Evolutionary conservation across 768 basidiomycete species (phyloP).

Genomic region (Kwoniella mangroviensis): DNA sequence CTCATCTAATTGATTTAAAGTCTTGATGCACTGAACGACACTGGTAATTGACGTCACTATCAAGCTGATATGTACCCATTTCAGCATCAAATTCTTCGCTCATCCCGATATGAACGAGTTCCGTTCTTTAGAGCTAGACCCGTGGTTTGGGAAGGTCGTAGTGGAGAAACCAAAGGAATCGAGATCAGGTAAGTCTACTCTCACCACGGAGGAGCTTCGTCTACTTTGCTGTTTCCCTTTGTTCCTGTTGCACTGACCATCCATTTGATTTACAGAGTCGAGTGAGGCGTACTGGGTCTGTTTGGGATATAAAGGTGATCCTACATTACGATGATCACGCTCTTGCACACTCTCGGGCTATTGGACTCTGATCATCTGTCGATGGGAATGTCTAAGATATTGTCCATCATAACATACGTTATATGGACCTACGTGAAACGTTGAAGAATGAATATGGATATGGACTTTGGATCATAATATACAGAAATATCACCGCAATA

Average conservation of each 20-base stretch:
- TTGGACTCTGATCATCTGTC: no score
- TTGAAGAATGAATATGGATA: neutral
- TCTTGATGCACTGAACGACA: no score
- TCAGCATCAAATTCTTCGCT: slow-evolving; percentile 81
- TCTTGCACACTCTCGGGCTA: no score
- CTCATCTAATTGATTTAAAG: no score
- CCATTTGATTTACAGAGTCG: slow-evolving; percentile 61
- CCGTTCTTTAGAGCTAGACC: slow-evolving; percentile 64
- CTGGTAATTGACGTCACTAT: no score
- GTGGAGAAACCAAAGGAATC: slow-evolving; percentile 83
- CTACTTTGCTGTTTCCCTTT: no score
- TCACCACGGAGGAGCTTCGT: no score
- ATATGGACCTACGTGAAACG: neutral
- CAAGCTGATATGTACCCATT: no score
- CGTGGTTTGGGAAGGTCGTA: slow-evolving; percentile 70
- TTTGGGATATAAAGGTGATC: slow-evolving; percentile 63
- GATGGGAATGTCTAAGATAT: neutral
- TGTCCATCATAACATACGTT: neutral
- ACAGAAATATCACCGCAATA: neutral
- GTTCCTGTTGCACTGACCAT: no score
- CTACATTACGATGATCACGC: slow-evolving; percentile 2
- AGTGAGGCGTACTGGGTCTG: slow-evolving; percentile 88
- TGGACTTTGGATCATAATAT: no score
- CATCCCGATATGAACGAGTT: slow-evolving; percentile 76
- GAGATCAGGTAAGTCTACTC: slow-evolving; percentile 59